A percentile compares a stretch with the other conserved stretches of the same genome.
phyloP scores from a whole-genome alignment of 495 filamentous ascomycete genomes.

The Hyphodiscus hymeniophilus region DNA sequence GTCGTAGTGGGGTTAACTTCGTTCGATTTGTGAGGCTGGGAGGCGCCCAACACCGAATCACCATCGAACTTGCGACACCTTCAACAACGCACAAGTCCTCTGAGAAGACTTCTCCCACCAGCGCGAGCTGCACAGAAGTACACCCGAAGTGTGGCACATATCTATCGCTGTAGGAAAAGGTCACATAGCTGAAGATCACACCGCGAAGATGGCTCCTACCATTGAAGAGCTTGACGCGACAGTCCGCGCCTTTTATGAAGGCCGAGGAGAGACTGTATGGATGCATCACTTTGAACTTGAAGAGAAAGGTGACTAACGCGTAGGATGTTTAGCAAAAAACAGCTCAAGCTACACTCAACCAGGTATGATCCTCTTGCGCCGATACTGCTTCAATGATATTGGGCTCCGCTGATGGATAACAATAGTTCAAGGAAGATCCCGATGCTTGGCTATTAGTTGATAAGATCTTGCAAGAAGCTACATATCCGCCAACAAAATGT shows the following conservation, averaged over 20 bases:
- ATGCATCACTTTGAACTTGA: not conserved
- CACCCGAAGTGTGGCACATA: not conserved
- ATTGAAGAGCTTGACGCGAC: conserved; percentile 93
- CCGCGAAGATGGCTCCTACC: conserved; percentile 42
- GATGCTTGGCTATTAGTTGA: conserved; percentile 97
- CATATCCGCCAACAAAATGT: conserved; percentile 96
- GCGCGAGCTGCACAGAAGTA: conserved; percentile 16
- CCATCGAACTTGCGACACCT: too few species aligned
- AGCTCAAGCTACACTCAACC: conserved; percentile 88
- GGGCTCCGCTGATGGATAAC: conserved; percentile 21
- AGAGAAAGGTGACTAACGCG: conserved; percentile 9
- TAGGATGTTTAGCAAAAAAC: conserved; percentile 74
- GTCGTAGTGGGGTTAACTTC: too few species aligned
- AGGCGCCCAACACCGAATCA: too few species aligned
- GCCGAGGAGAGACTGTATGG: conserved; percentile 80
- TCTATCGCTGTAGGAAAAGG: conserved; percentile 15
- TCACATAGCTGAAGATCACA: conserved; percentile 9
- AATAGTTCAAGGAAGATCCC: conserved; percentile 94
- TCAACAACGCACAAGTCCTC: conserved; percentile 1
- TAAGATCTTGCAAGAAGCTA: conserved; percentile 83
- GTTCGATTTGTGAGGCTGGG: too few species aligned
- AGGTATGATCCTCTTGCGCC: conserved; percentile 47
- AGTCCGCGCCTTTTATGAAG: conserved; percentile 94
- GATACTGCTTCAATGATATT: not conserved
- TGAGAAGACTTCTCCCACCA: conserved; percentile 9